Base-by-base conservation (phyloP, 768 basidiomycete species). In the Sporobolomyces pararoseus region DNA sequence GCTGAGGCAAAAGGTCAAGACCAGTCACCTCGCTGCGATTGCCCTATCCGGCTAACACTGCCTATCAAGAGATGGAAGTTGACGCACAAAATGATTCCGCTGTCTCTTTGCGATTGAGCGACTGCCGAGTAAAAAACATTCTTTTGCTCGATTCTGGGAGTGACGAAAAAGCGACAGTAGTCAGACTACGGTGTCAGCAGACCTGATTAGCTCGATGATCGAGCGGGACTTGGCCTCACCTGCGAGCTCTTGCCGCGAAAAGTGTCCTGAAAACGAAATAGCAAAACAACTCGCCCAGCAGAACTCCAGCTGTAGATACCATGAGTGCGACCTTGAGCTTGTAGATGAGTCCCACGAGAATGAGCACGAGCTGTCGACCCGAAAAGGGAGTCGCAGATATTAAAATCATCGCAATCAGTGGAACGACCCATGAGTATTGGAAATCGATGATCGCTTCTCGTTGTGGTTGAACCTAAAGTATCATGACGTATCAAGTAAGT, bases 61-160 rank as follows among this genome's bases (percentile, higher is more conserved):
- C 10, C 10, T 9, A 42, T 9, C 17, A 17, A 17, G 17, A 42
- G 17, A 42, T 9, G 19, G 17, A 25, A 32, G 5, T 21, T 14
- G n/a, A 46, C 58, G n/a, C 7, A 59, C 58, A 59, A 59, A 29
- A 44, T 29, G 44, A 44, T 39, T 7, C 58, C 58, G 27, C 58
- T 59, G 4, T 23, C 3, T 29, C 58, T 39, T 21, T 59, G 58
- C 27, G 29, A 31, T 14, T 4, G 13, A 17, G 58, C 58, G 6
- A 59, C 58, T 7, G 25, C 3, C 1, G 42, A 39, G 27, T 46
- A 59, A 21, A 59, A 59, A 23, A 46, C 5, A 27, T 46, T 59
- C n/a, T 27, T 59, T 17, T 46, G 42, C 25, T 59, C 58, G 12
- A 59, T 59, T 21, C 58, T 59, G 55, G 7, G n/a, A n/a, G n/a